Percentiles rank a stretch among this genome's conserved stretches.
Conservation (phyloP, 305 asterid species). For the Fraxinus xanthoxyloides region DNA sequence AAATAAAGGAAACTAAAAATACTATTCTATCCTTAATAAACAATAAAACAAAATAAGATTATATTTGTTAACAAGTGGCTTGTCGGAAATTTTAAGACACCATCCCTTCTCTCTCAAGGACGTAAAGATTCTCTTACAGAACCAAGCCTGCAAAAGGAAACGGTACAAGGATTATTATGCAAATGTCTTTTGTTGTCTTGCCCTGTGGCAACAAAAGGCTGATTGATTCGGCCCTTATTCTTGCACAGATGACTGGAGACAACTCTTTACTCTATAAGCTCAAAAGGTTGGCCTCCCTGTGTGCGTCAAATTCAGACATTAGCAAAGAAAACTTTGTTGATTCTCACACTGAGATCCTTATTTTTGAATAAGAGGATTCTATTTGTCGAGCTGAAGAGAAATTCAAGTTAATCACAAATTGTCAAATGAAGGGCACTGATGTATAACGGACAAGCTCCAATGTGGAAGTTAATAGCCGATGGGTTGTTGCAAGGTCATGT, state of each 20-base stretch:
- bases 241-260: slow-evolving; percentile 52
- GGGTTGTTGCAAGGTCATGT: slow-evolving; percentile 60
- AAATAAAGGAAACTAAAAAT: no score
- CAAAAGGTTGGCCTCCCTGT: slow-evolving; percentile 45
- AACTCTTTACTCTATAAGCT: slow-evolving; percentile 55
- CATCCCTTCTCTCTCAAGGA: slow-evolving; percentile 26
- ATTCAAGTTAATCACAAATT: slow-evolving; percentile 38
- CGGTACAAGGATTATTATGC: slow-evolving; percentile 42
- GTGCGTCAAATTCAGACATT: slow-evolving; percentile 20
- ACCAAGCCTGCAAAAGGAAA: slow-evolving; percentile 33
- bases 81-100: slow-evolving; percentile 38
- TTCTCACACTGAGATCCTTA: slow-evolving; percentile 26
- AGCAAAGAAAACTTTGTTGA: slow-evolving; percentile 17
- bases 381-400: slow-evolving; percentile 52
- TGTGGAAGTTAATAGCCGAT: slow-evolving; percentile 31
- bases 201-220: slow-evolving; percentile 43
- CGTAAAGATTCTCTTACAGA: slow-evolving; percentile 29
- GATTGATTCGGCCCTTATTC: slow-evolving; percentile 40
- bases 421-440: slow-evolving; percentile 23
- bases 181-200: slow-evolving; percentile 59
- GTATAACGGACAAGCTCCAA: slow-evolving; percentile 14
- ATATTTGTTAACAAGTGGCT: no score
- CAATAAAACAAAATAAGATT: no score
- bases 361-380: slow-evolving; percentile 44
- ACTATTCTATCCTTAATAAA: no score